Evolutionary conservation across 768 basidiomycete genomes (phyloP).

Genomic region (Suillus weaverae): DNA sequence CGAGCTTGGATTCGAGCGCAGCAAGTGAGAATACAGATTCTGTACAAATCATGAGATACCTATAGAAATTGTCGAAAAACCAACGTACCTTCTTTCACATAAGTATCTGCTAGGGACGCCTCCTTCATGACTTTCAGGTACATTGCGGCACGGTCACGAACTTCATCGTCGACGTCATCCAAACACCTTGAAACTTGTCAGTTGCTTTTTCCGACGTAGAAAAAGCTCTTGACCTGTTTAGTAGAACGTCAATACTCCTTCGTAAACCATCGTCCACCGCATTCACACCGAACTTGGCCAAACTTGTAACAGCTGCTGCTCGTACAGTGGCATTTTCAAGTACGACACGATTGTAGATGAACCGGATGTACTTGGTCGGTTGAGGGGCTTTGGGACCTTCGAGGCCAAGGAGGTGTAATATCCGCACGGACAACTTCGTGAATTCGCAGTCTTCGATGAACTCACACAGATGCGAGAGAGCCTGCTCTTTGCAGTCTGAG

Average conservation of each 20-base stretch:
- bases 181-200: constrained; percentile 61
- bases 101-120: constrained; percentile 76
- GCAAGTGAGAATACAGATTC: constrained; percentile 94
- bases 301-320: constrained; percentile 90
- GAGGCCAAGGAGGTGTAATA: constrained; percentile 90
- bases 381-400: constrained; percentile 97
- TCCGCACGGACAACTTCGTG: constrained; percentile 96
- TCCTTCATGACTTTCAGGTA: constrained; percentile 86
- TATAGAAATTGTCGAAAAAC: constrained; percentile 4
- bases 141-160: constrained; percentile 94
- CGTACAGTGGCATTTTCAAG: constrained; percentile 97
- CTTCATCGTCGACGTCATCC: constrained; percentile 98
- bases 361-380: constrained; percentile 97
- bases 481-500: constrained; percentile 92
- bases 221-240: constrained; percentile 60
- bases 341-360: constrained; percentile 99
- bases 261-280: constrained; percentile 75
- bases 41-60: constrained; percentile 31
- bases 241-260: constrained; percentile 83
- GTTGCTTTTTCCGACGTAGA: background rate
- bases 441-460: constrained; percentile 99
- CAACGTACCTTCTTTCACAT: constrained; percentile 85
- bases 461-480: constrained; percentile 96
- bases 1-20: constrained; percentile 86
- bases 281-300: constrained; percentile 97